Evolutionary conservation across 208 protist species (phyloP).

Genomic region (Porcisia deanei): DNA sequence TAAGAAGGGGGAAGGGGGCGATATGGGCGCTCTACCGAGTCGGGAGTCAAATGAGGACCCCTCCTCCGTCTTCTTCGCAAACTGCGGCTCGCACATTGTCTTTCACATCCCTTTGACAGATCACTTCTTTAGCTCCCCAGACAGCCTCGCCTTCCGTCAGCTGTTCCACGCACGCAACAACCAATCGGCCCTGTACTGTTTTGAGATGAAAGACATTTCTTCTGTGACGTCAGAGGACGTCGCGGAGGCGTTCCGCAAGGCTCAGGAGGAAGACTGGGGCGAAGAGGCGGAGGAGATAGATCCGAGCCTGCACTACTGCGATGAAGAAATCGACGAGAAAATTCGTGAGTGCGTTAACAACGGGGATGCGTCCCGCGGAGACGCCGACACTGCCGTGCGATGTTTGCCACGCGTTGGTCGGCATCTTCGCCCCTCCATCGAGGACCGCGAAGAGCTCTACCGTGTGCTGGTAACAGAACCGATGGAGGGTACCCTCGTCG

Average conservation of each 20-base stretch:
- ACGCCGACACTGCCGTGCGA: neutral
- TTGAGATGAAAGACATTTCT: conserved; percentile 33
- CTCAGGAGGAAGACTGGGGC: conserved; percentile 39
- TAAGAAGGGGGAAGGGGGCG: neutral
- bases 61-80: conserved; percentile 39
- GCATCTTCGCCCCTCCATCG: conserved; percentile 30
- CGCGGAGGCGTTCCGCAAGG: conserved; percentile 29
- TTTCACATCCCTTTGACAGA: conserved; percentile 52
- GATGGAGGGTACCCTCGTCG: conserved; percentile 21
- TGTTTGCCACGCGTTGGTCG: neutral
- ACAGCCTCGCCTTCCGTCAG: conserved; percentile 56
- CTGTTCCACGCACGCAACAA: conserved; percentile 44
- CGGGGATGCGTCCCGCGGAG: neutral
- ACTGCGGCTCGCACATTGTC: conserved; percentile 44
- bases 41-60: conserved; percentile 59
- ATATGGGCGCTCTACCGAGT: conserved; percentile 62
- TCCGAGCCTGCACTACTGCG: conserved; percentile 44
- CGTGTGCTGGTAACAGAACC: conserved; percentile 28
- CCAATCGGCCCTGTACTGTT: conserved; percentile 62
- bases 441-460: conserved; percentile 29
- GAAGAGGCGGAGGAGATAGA: conserved; percentile 37
- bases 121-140: conserved; percentile 51
- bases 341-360: conserved; percentile 8
- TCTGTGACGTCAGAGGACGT: conserved; percentile 20
- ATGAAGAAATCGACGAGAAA: conserved; percentile 29